A percentile compares a stretch with the other conserved stretches of the same genome.
Evolutionary conservation across 2,329 filamentous ascomycete species (phyloP).

Genomic region (Trichoderma aggressivum): DNA sequence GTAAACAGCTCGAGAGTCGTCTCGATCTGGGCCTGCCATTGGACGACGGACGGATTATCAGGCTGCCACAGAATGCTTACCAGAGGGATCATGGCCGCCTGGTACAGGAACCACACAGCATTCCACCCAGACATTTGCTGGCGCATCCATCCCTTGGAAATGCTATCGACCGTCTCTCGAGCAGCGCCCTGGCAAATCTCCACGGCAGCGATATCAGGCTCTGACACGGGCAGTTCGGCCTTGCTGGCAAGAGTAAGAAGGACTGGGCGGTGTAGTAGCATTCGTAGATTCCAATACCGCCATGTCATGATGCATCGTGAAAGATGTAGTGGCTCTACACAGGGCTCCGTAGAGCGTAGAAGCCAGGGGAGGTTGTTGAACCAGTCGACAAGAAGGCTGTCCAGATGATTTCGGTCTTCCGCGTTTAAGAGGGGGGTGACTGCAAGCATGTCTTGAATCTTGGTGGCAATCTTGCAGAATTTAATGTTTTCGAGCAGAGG

Average conservation of each 20-base stretch:
- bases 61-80: conserved; percentile 70
- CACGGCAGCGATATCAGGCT: conserved; percentile 65
- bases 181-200: conserved; percentile 67
- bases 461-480: conserved; percentile 75
- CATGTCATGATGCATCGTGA: conserved; percentile 75
- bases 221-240: conserved; percentile 46
- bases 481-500: conserved; percentile 73
- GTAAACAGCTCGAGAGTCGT: conserved; percentile 59
- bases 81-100: conserved; percentile 75
- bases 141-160: conserved; percentile 64
- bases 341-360: conserved; percentile 61
- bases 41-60: conserved; percentile 44
- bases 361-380: conserved; percentile 67
- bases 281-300: conserved; percentile 75
- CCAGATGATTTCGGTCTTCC: conserved; percentile 63
- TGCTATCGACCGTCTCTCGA: conserved; percentile 68
- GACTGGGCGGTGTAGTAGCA: conserved; percentile 71
- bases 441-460: conserved; percentile 72
- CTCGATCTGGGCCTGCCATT: conserved; percentile 58
- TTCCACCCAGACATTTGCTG: conserved; percentile 80
- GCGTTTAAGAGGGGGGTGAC: conserved; percentile 64
- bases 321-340: conserved; percentile 66
- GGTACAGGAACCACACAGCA: conserved; percentile 77
- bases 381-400: conserved; percentile 68
- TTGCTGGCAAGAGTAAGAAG: conserved; percentile 61